Percentiles rank a stretch among this genome's conserved stretches.
These are phyloP conservation scores for Anacardium occidentale DNA, from an alignment of 345 rosid genomes.

Conservation along the genomic window DNA sequence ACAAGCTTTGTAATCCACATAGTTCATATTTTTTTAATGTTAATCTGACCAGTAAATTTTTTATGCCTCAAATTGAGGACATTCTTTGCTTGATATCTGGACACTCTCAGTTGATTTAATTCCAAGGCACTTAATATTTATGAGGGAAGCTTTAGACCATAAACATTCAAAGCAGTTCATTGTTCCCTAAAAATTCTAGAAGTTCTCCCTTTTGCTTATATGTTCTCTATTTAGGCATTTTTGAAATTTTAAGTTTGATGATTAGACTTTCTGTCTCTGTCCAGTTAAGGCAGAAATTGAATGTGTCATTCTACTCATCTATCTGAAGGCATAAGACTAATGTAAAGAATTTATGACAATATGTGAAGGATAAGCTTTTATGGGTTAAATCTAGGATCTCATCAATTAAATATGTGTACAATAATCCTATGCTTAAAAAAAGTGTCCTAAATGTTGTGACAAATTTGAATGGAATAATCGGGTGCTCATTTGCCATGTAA, in stretches of 20 bases:
- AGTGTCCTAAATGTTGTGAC: too few relatives aligned
- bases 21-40: too few relatives aligned
- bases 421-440: too few relatives aligned
- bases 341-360: background rate
- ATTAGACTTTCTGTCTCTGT: background rate
- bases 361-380: background rate
- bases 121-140: constrained; percentile 7
- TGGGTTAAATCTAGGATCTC: background rate
- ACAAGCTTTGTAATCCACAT: too few relatives aligned
- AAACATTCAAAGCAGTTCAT: background rate
- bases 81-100: background rate
- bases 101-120: too few relatives aligned
- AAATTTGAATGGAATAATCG: too few relatives aligned
- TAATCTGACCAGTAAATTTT: background rate
- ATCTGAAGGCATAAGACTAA: background rate
- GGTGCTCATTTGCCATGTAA: too few relatives aligned
- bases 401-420: background rate
- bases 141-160: too few relatives aligned
- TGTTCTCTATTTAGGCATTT: background rate
- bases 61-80: too few relatives aligned
- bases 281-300: background rate
- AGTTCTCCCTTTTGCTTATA: background rate
- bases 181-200: background rate
- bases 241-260: background rate
- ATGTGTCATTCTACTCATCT: background rate